Conservation (phyloP, 441 rosid species). For the Sinapis alba region DNA sequence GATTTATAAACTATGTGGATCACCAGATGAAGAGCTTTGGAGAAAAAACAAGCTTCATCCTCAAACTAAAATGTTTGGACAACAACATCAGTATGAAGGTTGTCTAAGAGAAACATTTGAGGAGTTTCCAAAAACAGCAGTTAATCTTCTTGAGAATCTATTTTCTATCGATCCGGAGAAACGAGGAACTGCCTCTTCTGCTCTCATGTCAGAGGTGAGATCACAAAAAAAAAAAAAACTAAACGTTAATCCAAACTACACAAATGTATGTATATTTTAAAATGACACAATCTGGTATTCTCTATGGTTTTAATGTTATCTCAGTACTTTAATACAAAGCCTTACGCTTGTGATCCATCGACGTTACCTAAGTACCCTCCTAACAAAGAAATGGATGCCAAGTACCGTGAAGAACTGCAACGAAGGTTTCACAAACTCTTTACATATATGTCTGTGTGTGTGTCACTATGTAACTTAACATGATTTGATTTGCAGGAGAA, state of each 20-base stretch:
- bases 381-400: conserved; percentile 93
- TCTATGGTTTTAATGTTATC: conserved; percentile 16
- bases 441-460: neutral
- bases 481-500: conserved; percentile 60
- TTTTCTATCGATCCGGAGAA: conserved; percentile 76
- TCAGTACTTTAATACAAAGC: conserved; percentile 76
- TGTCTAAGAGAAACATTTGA: conserved; percentile 67
- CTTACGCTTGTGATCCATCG: conserved; percentile 84
- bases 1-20: conserved; percentile 85
- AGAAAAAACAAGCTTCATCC: conserved; percentile 61
- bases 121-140: conserved; percentile 55
- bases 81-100: conserved; percentile 72
- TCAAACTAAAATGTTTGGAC: conserved; percentile 69
- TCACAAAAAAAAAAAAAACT: neutral
- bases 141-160: conserved; percentile 62
- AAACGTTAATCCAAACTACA: neutral
- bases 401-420: conserved; percentile 69
- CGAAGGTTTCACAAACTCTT: conserved; percentile 51
- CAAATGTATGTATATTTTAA: neutral
- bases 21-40: conserved; percentile 87
- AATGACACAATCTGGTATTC: neutral
- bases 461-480: neutral
- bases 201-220: conserved; percentile 72
- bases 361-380: conserved; percentile 92
- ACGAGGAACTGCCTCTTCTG: conserved; percentile 89